Evolutionary conservation across 1,139 yeast species (phyloP), one percentile per base, ranked within the genome.

Genomic region (Magnusiomyces fungicola): DNA sequence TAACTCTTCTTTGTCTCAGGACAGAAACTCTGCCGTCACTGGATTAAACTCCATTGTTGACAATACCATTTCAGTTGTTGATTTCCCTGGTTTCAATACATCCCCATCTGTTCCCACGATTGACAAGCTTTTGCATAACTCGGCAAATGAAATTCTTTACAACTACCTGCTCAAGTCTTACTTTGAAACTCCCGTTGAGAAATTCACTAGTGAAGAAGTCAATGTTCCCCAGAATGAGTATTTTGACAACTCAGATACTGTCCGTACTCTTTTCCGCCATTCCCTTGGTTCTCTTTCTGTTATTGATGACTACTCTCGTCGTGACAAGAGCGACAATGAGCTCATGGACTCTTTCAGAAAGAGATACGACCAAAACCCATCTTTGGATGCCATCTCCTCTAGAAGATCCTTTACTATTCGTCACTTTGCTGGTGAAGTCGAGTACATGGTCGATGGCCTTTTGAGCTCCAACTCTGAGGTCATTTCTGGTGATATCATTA

Each of bases 341-440:
- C 60, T 70, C 21, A 51, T 67, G 50, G 67, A 62, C 29, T 53
- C 69, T 2, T 51, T 70, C 45, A 50, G 61, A 12, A 61, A 64
- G 36, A 58, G 73, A n/a, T 69, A 65, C 48, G 64, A 61, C 37
- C 60, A 65, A 45, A 61, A 64, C 38, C 57, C 62, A 1, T 58
- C 62, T 4, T 55, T 70, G 33, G 62, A 60, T 16, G 59, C 64
- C 14, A 53, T 62, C 14, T 51, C 62, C 9, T 58, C 63, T 16
- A 55, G 62, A 18, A 52, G 61, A 40, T 60, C 66, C 3, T 69
- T 70, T 53, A 51, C 65, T 1, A 65, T 70, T 19, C 59, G 66
- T 18, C 74, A 70, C 49, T 70, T 65, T 50, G 70, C 69, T 18
- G 74, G 74, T 21, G 72, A 70, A 49, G 72, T 69, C 9, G 69